Percentiles rank a stretch among this genome's conserved stretches.
phyloP scores from a whole-genome alignment of 176 grass and related monocot species.

The Phoenix dactylifera region DNA sequence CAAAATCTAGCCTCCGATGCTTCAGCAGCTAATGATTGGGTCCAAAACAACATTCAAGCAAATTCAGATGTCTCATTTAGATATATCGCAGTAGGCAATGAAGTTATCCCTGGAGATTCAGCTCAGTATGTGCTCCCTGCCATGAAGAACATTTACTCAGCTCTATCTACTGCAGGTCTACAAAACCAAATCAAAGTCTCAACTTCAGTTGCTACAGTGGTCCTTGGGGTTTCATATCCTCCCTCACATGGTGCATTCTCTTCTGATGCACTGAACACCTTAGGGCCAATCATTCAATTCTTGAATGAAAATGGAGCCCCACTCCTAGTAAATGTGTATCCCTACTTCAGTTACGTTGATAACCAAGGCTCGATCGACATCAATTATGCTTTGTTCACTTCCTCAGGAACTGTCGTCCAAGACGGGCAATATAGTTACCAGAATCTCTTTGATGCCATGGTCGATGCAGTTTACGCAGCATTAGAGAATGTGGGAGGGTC shows the following conservation, averaged over 20 bases:
- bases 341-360: conserved; percentile 1
- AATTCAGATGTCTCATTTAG: neutral
- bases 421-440: neutral
- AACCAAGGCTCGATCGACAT: neutral
- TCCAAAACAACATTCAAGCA: neutral
- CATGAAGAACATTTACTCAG: neutral
- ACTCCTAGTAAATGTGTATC: neutral
- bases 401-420: too few relatives aligned
- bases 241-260: neutral
- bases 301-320: neutral
- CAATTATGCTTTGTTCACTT: neutral
- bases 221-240: neutral
- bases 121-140: neutral
- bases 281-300: neutral
- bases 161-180: neutral
- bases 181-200: neutral
- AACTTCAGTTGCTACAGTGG: neutral
- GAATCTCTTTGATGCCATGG: conserved; percentile 11
- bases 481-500: neutral
- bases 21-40: neutral
- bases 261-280: neutral
- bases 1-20: neutral
- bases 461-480: neutral
- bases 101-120: neutral
- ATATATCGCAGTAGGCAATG: conserved; percentile 8